A percentile compares a stretch with the other conserved stretches of the same genome.
phyloP scores from a whole-genome alignment of 345 rosid genomes.

The Clarkia xantiana region DNA sequence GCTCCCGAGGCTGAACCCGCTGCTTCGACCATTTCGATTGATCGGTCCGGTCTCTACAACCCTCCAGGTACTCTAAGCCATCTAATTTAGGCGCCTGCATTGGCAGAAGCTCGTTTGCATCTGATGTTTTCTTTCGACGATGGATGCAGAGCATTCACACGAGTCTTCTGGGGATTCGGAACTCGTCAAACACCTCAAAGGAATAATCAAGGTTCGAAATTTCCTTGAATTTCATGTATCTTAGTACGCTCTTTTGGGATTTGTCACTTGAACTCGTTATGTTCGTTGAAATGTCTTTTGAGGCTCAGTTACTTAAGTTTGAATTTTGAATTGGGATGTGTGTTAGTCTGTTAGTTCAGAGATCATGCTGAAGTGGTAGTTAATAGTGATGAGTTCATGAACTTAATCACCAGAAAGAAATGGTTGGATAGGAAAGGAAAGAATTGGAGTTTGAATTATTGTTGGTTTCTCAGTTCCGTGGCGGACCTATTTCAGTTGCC shows the following conservation, averaged over 20 bases:
- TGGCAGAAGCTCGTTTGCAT: neutral
- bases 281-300: neutral
- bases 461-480: slow-evolving; percentile 45
- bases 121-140: neutral
- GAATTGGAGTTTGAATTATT: slow-evolving; percentile 6
- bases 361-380: too few species aligned
- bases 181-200: slow-evolving; percentile 84
- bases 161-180: slow-evolving; percentile 42
- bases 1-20: slow-evolving; percentile 8
- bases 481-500: slow-evolving; percentile 86
- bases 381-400: too few species aligned
- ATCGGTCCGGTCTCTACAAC: slow-evolving; percentile 55
- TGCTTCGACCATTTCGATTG: slow-evolving; percentile 44
- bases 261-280: neutral
- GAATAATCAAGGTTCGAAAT: slow-evolving; percentile 62
- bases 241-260: too few species aligned
- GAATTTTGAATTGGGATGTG: too few species aligned
- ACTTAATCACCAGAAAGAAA: too few species aligned
- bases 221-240: too few species aligned
- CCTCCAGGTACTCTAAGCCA: slow-evolving; percentile 27
- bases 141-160: slow-evolving; percentile 51
- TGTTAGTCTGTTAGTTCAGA: too few species aligned
- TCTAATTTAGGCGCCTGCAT: neutral
- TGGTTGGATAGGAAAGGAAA: neutral
- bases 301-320: too few species aligned